Evolutionary conservation across 129 eudicot species (phyloP).

Genomic region (Chrysanthemum lavandulifolium): DNA sequence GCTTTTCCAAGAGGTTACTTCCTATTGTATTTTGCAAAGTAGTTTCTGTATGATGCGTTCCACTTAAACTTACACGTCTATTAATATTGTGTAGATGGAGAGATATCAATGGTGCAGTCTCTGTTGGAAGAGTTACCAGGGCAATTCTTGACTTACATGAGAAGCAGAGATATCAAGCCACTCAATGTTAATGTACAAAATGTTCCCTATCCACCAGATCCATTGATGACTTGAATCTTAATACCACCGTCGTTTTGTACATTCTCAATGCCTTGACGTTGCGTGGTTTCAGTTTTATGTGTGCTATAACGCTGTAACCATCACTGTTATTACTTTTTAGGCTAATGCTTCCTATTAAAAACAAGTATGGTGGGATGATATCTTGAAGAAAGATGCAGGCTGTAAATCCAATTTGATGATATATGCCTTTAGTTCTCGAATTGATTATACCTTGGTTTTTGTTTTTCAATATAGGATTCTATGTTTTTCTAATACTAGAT

Average conservation of each 20-base stretch:
- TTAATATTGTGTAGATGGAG: slow-evolving; percentile 51
- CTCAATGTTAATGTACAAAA: slow-evolving; percentile 7
- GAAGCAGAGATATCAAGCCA: slow-evolving; percentile 81
- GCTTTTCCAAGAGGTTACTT: neutral
- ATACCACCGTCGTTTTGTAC: slow-evolving; percentile 1
- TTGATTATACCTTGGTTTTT: neutral
- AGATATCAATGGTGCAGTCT: slow-evolving; percentile 68
- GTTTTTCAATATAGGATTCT: no score
- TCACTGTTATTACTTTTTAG: no score
- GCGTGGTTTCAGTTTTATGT: neutral
- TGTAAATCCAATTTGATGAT: neutral
- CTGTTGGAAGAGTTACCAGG: slow-evolving; percentile 89
- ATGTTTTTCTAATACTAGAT: no score
- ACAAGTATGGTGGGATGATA: neutral
- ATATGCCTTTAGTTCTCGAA: neutral
- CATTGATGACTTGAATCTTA: neutral
- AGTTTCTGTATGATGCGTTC: neutral
- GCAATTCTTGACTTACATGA: slow-evolving; percentile 82
- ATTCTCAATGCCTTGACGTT: neutral
- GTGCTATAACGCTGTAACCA: neutral
- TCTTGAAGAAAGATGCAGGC: neutral
- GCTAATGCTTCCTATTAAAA: neutral
- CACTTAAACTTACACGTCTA: neutral
- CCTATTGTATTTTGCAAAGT: neutral
- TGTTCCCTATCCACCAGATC: slow-evolving; percentile 16